A percentile compares a stretch with the other conserved stretches of the same genome.
phyloP scores from a whole-genome alignment of 1,284 basidiomycete genomes.

The Sanghuangporus weigelae region DNA sequence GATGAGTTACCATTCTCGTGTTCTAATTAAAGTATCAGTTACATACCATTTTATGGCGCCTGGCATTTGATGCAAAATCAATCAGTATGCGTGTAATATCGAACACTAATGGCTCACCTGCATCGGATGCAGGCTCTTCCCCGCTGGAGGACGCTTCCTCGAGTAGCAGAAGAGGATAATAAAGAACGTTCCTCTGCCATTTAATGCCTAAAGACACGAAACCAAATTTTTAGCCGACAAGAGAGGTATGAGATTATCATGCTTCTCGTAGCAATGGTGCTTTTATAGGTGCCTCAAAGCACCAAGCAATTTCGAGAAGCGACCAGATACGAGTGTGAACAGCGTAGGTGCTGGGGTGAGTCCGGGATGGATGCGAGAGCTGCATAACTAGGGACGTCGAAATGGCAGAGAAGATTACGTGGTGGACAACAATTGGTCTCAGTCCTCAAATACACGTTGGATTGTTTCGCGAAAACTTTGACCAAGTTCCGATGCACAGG shows the following conservation, averaged over 20 bases:
- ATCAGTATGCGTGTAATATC: neutral
- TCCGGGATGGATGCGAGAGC: neutral
- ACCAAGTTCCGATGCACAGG: neutral
- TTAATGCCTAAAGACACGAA: neutral
- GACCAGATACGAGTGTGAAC: neutral
- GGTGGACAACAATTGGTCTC: neutral
- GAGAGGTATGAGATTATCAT: neutral
- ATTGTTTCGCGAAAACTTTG: neutral
- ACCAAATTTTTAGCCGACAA: neutral
- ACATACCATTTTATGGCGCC: conserved; percentile 37
- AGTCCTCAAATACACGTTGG: neutral
- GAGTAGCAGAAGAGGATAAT: neutral
- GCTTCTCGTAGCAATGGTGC: neutral
- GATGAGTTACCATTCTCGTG: neutral
- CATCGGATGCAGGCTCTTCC: conserved; percentile 26
- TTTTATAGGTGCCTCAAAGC: neutral
- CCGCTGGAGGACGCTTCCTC: conserved; percentile 20
- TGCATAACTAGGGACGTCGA: neutral
- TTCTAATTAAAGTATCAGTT: neutral
- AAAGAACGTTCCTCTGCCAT: neutral
- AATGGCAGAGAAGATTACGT: neutral
- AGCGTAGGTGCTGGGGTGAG: neutral
- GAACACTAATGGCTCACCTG: conserved; percentile 18
- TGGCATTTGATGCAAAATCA: conserved; percentile 14
- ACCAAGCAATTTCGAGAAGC: neutral